Evolutionary conservation across 768 basidiomycete species (phyloP).

Genomic region (Amanita pseudoporphyria): DNA sequence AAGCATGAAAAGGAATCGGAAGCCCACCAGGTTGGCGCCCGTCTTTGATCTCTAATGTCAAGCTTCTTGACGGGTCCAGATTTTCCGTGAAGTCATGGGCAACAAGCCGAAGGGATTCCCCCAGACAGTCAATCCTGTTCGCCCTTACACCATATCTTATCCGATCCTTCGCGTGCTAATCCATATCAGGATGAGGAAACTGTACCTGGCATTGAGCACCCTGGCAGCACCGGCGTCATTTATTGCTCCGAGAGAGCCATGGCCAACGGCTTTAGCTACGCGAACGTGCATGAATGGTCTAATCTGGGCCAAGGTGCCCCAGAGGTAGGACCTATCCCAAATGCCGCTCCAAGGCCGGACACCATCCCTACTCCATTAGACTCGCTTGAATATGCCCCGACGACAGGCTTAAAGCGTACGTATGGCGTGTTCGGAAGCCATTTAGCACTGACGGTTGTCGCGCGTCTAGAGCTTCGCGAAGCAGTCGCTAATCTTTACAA

Average conservation of each 20-base stretch:
- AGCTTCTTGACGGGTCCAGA: slow-evolving; percentile 30
- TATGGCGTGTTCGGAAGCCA: no score
- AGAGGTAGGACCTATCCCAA: slow-evolving; percentile 78
- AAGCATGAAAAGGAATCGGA: slow-evolving; percentile 80
- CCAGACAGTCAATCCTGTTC: slow-evolving; percentile 61
- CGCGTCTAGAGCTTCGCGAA: slow-evolving; percentile 56
- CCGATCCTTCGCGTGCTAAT: not conserved
- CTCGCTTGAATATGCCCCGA: slow-evolving; percentile 85
- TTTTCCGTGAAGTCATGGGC: slow-evolving; percentile 64
- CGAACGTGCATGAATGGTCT: slow-evolving; percentile 71
- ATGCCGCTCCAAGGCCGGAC: slow-evolving; percentile 56
- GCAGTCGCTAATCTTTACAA: slow-evolving; percentile 92
- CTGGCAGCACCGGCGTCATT: slow-evolving; percentile 54
- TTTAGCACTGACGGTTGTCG: not conserved
- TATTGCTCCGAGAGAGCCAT: slow-evolving; percentile 94
- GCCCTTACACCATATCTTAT: slow-evolving; percentile 11
- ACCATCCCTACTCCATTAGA: slow-evolving; percentile 59
- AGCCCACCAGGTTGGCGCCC: slow-evolving; percentile 62
- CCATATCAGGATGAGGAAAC: slow-evolving; percentile 72
- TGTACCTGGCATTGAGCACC: slow-evolving; percentile 79
- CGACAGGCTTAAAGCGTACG: slow-evolving; percentile 79
- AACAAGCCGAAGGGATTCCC: slow-evolving; percentile 64
- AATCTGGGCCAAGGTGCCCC: slow-evolving; percentile 92
- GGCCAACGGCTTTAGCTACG: slow-evolving; percentile 86
- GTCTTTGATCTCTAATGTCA: slow-evolving; percentile 5